Evolutionary conservation across 768 basidiomycete genomes (phyloP).

Genomic region (Baorangia bicolor): DNA sequence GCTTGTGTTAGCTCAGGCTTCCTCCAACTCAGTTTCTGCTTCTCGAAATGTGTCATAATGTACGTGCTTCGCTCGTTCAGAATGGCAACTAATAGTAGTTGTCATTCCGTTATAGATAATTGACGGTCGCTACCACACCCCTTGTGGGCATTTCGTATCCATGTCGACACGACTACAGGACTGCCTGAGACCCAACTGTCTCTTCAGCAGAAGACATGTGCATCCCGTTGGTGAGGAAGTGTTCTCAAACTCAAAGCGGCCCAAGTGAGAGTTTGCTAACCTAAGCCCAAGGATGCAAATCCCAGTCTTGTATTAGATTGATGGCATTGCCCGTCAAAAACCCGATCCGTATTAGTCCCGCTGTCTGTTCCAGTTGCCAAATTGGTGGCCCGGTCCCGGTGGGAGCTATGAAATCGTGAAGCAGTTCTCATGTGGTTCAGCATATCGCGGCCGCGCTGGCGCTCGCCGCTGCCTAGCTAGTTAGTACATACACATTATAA

Average conservation of each 20-base stretch:
- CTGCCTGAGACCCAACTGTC: constrained; percentile 59
- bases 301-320: constrained; percentile 53
- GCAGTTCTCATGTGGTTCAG: background rate
- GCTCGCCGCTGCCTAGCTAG: constrained; percentile 8
- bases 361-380: constrained; percentile 38
- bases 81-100: background rate
- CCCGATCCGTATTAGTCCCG: constrained; percentile 67
- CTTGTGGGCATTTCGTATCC: constrained; percentile 68
- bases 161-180: constrained; percentile 72
- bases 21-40: constrained; percentile 17
- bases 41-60: constrained; percentile 69
- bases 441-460: constrained; percentile 25
- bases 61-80: constrained; percentile 35
- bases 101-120: constrained; percentile 49
- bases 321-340: constrained; percentile 70
- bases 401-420: constrained; percentile 21
- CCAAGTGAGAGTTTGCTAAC: constrained; percentile 11
- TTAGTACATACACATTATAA: constrained; percentile 24
- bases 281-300: constrained; percentile 48
- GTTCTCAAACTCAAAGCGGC: background rate
- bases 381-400: constrained; percentile 13
- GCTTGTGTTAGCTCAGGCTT: constrained; percentile 13
- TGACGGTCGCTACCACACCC: constrained; percentile 70
- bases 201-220: constrained; percentile 67
- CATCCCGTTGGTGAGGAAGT: constrained; percentile 49